Percentiles rank a stretch among this genome's conserved stretches.
phyloP scores from a whole-genome alignment of 352 stramenopile species.

The Pythium aristosporum region DNA sequence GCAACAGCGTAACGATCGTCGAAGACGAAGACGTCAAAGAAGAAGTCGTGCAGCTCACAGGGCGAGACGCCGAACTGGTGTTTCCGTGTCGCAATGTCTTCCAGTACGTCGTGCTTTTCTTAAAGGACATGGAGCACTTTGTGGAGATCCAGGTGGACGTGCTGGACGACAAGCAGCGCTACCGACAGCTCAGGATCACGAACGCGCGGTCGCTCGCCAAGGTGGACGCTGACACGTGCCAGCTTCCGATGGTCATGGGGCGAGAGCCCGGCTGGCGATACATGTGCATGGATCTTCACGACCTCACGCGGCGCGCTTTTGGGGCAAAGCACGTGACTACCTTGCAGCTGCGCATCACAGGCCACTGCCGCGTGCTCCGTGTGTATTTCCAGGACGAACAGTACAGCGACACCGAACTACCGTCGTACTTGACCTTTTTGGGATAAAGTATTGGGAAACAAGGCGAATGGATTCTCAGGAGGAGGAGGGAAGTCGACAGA shows the following conservation, averaged over 20 bases:
- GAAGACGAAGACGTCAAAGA: slow-evolving; percentile 78
- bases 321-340: slow-evolving; percentile 72
- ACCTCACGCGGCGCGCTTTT: slow-evolving; percentile 66
- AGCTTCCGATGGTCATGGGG: slow-evolving; percentile 63
- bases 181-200: slow-evolving; percentile 60
- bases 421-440: slow-evolving; percentile 65
- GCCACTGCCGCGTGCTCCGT: slow-evolving; percentile 69
- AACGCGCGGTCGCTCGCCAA: slow-evolving; percentile 69
- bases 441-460: slow-evolving; percentile 21
- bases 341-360: slow-evolving; percentile 55
- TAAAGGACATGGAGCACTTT: slow-evolving; percentile 79
- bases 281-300: slow-evolving; percentile 74
- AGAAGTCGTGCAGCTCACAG: slow-evolving; percentile 71
- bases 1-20: slow-evolving; percentile 64
- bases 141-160: slow-evolving; percentile 70
- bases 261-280: slow-evolving; percentile 55
- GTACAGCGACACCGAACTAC: slow-evolving; percentile 70
- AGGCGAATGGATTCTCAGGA: not conserved
- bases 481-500: no score
- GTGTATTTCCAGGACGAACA: slow-evolving; percentile 82
- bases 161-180: slow-evolving; percentile 65
- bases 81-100: slow-evolving; percentile 72
- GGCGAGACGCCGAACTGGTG: slow-evolving; percentile 64
- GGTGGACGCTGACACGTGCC: slow-evolving; percentile 47
- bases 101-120: slow-evolving; percentile 79